Evolutionary conservation across 2,329 filamentous ascomycete species (phyloP), one percentile per base, ranked within the genome.

Genomic region (Penicillium fuscoglaucum): DNA sequence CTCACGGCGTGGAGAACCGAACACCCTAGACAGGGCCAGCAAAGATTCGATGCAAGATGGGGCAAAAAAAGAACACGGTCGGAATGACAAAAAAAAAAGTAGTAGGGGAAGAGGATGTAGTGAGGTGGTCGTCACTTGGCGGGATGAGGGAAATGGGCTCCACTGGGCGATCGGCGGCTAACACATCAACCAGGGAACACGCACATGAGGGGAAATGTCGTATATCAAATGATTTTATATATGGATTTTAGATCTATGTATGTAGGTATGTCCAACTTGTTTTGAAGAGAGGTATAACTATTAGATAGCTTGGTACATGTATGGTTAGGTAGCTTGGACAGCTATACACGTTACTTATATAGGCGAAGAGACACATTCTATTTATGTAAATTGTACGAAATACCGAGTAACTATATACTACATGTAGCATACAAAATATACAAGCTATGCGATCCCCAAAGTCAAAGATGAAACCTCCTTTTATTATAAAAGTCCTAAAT

Each of bases 101-200:
- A 46, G 46, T 33, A 33, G 55, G 55, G 52, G 46, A 59, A 45
- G 59, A 54, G 29, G 57, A 59, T 52, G 58, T 60, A 62, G 63
- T 52, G 62, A 63, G 63, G 63, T 66, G 67, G 68, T 67, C 64
- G 68, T 68, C 68, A 70, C 64, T 65, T 62, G 68, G 70, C 68
- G 70, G 70, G 70, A 72, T 68, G 68, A 61, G 52, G 55, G 62
- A 62, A 58, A 61, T 54, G 55, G 61, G 68, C 68, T 71, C 70
- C 69, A 71, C 66, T 66, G 67, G 57, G 64, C 68, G 71, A 73
- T 73, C 70, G 61, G 69, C 70, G 64, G 68, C 65, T 73, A 68
- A 68, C 63, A 68, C 63, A 67, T 64, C 63, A 68, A 65, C 68
- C 59, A 65, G 60, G 61, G 63, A 61, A 63, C 57, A 54, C 35